Base-by-base conservation (phyloP, 2,329 filamentous ascomycete genomes). In the Diaporthe ilicicola region DNA sequence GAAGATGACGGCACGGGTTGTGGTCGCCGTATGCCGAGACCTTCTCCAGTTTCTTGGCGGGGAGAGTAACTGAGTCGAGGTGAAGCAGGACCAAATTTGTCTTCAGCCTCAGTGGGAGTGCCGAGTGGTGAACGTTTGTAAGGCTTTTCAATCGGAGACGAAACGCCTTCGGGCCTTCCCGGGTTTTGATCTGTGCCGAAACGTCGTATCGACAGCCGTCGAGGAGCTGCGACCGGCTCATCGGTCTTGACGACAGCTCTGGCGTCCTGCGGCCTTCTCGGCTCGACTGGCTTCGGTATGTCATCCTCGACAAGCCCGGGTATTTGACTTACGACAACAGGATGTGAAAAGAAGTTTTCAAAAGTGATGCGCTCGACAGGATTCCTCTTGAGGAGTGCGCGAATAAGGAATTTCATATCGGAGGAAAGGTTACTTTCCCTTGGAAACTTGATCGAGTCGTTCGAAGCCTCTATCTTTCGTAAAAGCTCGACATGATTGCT, bases 401-500 rank as follows among this genome's bases (percentile, higher is more conserved):
- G 90, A 71, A 98, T 94, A 22, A 98, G 84, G 27, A 87, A 86
- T 81, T 97, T 97, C 83, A 98, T 90, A 12, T 93, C 92, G 59
- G 91, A 82, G 74, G 90, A 95, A 72, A 93, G 89, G 61, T 88
- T 84, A 39, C 90, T 88, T 62, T 94, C 93, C 75, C 90, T 89
- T 0, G 92, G 90, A 75, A 98, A 98, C 74, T 88, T 90, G 81
- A 98, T 97, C 73, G 89, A 86, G 79, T 98, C 95, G 74, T 97
- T 92, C 22, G 92, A 91, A 72, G 92, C 92, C 80, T 98, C 95
- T 74, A 99, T 99, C 83, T 93, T 96, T 73, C 94, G 90, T 53
- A 98, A 87, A 44, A 99, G 85, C 79, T 99, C 96, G 50, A 99
- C 95, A 78, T 99, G 96, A 78, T 99, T 98, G 69, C 90, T 90